Percentiles rank a stretch among this genome's conserved stretches.
Evolutionary conservation across 1,139 yeast species (phyloP).

Genomic region (Taphrina wiesneri): DNA sequence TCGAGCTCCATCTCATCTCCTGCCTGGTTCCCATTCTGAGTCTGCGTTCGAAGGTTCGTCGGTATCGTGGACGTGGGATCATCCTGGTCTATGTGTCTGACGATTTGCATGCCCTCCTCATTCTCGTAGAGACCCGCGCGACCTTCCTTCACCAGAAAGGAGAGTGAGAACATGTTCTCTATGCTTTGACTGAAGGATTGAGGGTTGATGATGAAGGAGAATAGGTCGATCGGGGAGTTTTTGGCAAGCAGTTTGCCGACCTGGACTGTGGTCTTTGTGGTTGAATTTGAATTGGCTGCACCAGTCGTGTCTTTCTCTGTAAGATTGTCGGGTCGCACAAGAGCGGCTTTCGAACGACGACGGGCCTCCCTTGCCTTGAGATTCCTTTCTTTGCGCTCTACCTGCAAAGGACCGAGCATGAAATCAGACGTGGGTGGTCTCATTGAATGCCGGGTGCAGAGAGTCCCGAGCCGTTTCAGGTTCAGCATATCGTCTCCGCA

Average conservation of each 20-base stretch:
- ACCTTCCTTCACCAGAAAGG: conserved; percentile 77
- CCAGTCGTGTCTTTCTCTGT: conserved; percentile 45
- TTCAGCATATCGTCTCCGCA: neutral
- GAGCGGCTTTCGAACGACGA: conserved; percentile 30
- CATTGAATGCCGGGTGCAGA: conserved; percentile 38
- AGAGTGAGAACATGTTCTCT: conserved; percentile 78
- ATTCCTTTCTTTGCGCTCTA: conserved; percentile 45
- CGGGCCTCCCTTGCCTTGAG: conserved; percentile 35
- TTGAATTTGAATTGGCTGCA: conserved; percentile 52
- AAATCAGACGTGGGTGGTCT: conserved; percentile 36
- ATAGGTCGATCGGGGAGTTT: conserved; percentile 56
- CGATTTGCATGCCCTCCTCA: conserved; percentile 54
- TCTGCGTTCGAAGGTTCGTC: neutral
- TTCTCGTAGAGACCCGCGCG: conserved; percentile 54
- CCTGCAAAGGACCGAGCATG: conserved; percentile 38
- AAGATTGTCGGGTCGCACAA: conserved; percentile 24
- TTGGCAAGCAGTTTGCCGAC: conserved; percentile 37
- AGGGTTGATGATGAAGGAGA: conserved; percentile 71
- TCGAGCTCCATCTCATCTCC: conserved; percentile 1
- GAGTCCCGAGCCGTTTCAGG: conserved; percentile 46
- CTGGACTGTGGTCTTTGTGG: conserved; percentile 47
- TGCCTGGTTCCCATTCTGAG: neutral
- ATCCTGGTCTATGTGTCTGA: conserved; percentile 21
- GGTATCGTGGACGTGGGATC: conserved; percentile 29
- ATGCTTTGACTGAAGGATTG: conserved; percentile 72